These are phyloP conservation scores for Euryodendron excelsum DNA, from an alignment of 148 eudicot genomes.

Conservation along the genomic window DNA sequence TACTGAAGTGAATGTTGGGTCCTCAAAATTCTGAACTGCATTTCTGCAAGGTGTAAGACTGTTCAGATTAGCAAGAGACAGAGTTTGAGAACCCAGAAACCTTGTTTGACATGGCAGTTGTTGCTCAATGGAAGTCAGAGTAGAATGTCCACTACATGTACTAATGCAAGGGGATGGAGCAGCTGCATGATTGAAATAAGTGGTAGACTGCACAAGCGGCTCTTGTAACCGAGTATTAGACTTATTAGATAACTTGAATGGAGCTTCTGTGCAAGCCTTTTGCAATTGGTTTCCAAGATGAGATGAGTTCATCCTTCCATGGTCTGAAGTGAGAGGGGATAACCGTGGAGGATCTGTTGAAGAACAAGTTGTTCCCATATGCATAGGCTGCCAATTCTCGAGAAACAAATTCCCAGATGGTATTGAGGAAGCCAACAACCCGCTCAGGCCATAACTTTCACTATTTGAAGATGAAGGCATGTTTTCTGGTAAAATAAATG, in stretches of 20 bases:
- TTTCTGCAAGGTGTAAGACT: too few species aligned
- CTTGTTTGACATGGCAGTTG: constrained; percentile 13
- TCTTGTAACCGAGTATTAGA: too few species aligned
- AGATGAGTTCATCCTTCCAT: constrained; percentile 8
- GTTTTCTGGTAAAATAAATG: constrained; percentile 25
- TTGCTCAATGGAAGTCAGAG: constrained; percentile 18
- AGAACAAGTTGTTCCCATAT: constrained; percentile 7
- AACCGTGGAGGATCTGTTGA: constrained; percentile 12
- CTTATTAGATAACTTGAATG: too few species aligned
- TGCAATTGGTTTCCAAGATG: constrained; percentile 11
- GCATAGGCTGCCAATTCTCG: not conserved
- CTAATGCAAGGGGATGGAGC: constrained; percentile 10
- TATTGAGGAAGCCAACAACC: constrained; percentile 30
- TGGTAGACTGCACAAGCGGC: not conserved
- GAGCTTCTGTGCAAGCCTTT: constrained; percentile 15
- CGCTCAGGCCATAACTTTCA: constrained; percentile 23
- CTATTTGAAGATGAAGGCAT: constrained; percentile 34
- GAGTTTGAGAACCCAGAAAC: not conserved
- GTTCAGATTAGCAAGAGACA: constrained; percentile 16
- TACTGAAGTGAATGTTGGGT: constrained; percentile 22
- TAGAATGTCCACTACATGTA: constrained; percentile 19
- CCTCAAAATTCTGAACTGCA: constrained; percentile 5
- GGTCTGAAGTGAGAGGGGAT: constrained; percentile 15
- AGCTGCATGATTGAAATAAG: constrained; percentile 12
- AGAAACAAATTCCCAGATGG: constrained; percentile 31